Evolutionary conservation across 2,329 filamentous ascomycete genomes (phyloP).

Genomic region (Pseudogymnoascus sp.): DNA sequence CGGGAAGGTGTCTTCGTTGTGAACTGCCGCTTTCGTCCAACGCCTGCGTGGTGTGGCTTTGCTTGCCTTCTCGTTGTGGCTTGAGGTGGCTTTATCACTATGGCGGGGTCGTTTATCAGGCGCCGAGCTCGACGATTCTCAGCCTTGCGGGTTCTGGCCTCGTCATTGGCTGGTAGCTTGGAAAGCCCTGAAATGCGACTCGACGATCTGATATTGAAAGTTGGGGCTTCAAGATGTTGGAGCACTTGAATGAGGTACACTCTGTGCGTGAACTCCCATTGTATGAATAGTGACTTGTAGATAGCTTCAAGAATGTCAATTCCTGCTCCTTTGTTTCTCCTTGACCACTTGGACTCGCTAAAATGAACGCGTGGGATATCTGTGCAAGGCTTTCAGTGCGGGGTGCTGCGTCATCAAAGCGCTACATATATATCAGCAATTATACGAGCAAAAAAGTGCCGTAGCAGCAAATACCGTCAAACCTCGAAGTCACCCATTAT

Average conservation of each 20-base stretch:
- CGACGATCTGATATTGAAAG: conserved; percentile 1
- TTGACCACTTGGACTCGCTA: background rate
- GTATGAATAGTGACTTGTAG: background rate
- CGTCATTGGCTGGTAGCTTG: background rate
- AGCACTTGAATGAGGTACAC: background rate
- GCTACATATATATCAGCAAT: background rate
- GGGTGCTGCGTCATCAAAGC: conserved; percentile 1
- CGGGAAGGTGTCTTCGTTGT: background rate
- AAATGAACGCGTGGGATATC: background rate
- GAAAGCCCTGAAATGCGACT: background rate
- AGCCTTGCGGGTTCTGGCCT: background rate
- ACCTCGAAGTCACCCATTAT: background rate
- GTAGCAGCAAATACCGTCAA: background rate
- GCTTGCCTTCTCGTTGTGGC: background rate
- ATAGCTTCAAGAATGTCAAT: background rate
- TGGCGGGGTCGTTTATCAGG: conserved; percentile 5
- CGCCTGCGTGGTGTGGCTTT: background rate
- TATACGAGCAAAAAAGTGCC: background rate
- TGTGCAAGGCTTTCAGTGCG: background rate
- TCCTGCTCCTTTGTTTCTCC: background rate
- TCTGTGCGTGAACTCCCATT: background rate
- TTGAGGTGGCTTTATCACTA: background rate
- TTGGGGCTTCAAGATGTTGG: background rate
- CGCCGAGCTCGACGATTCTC: background rate
- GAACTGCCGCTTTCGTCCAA: background rate